Evolutionary conservation across 2,329 filamentous ascomycete species (phyloP), one percentile per base, ranked within the genome.

Genomic region (Grosmannia penicillata): DNA sequence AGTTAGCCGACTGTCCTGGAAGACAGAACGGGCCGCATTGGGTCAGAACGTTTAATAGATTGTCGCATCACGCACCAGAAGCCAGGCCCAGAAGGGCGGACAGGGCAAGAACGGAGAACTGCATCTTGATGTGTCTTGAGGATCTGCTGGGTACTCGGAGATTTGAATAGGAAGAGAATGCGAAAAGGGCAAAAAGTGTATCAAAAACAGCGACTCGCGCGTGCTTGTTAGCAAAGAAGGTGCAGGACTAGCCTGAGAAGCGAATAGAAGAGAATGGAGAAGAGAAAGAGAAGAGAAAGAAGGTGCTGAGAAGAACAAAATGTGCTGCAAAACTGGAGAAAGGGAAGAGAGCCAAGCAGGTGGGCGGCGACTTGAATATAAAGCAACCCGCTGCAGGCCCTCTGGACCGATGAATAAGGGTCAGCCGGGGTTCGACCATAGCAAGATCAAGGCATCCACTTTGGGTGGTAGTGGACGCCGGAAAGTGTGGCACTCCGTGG

Each of bases 61-160:
- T 19, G 8, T 8, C 6, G 4, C 6, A 25, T 8, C 3, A 41
- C 44, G 5, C 60, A 67, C 63, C 63, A 50, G 63, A 59, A 42
- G 62, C 65, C 43, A 62, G 41, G 52, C 63, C 58, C 52, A 65
- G 47, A 35, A 75, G 57, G 49, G 67, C 60, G 45, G 67, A 54
- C 29, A 68, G 51, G 46, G 58, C 52, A 48, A 68, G 49, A 44
- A 62, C 58, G 45, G 62, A 56, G 58, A 70, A 65, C 44, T 66
- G 62, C 71, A 75, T 75, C 45, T 61, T 70, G 58, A 50, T 43
- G 43, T 33, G 42, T 24, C 6, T 13, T n/a, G n/a, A 17, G 6
- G 43, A 42, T 24, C 8, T 13, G 10, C 23, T 26, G 15, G 24
- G 19, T 8, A 28, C 17, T 21, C 4, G 8, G 45, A 50, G 47